Conservation (phyloP, 805 yeast genomes). For the Nakazawaea sp. region DNA sequence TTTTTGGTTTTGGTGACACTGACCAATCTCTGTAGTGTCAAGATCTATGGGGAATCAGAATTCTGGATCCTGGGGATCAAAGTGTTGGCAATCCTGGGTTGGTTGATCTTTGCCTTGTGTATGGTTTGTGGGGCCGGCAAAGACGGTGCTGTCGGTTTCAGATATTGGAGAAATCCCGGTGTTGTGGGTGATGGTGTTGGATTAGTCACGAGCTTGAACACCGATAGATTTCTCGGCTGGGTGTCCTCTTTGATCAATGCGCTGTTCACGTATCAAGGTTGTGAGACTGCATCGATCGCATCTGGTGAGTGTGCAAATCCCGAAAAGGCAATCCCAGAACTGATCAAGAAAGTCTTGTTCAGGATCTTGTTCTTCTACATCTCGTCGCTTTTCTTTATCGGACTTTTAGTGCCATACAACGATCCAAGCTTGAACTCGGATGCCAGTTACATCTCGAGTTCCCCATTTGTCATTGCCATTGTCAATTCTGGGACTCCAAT, state of each 20-base stretch:
- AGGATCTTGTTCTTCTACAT: slow-evolving; percentile 50
- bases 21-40: slow-evolving; percentile 39
- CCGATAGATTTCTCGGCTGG: slow-evolving; percentile 44
- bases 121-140: slow-evolving; percentile 74
- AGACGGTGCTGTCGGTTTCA: slow-evolving; percentile 49
- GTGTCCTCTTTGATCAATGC: slow-evolving; percentile 50
- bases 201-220: slow-evolving; percentile 27
- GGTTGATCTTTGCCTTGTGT: slow-evolving; percentile 54
- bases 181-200: slow-evolving; percentile 36
- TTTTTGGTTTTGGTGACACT: slow-evolving; percentile 32
- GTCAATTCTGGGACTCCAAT: slow-evolving; percentile 56
- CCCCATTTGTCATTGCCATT: slow-evolving; percentile 83
- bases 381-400: slow-evolving; percentile 43
- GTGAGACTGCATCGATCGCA: slow-evolving; percentile 43
- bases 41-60: slow-evolving; percentile 41
- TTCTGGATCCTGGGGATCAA: slow-evolving; percentile 60
- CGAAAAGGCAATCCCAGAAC: slow-evolving; percentile 42
- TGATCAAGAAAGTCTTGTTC: slow-evolving; percentile 45
- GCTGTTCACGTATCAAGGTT: slow-evolving; percentile 42
- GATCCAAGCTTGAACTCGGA: slow-evolving; percentile 39
- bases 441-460: slow-evolving; percentile 57
- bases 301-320: slow-evolving; percentile 44
- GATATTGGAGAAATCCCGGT: slow-evolving; percentile 38
- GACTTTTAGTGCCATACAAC: slow-evolving; percentile 49
- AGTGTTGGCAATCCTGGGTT: slow-evolving; percentile 58